These are phyloP conservation scores for Luvunga scandens DNA, from an alignment of 345 rosid genomes.

Conservation along the genomic window DNA sequence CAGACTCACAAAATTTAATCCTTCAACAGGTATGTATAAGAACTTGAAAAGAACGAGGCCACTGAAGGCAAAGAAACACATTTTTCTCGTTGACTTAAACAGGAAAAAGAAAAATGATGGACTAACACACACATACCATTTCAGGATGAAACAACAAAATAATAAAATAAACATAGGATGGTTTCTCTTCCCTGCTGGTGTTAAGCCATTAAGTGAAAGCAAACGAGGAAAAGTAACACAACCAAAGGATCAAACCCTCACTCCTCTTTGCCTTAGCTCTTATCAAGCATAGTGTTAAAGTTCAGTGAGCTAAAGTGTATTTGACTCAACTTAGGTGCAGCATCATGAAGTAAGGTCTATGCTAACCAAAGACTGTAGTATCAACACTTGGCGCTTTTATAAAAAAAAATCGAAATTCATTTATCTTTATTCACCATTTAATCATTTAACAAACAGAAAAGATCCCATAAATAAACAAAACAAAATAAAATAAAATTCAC, in stretches of 20 bases:
- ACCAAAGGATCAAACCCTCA: no score
- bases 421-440: background rate
- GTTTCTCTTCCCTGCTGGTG: background rate
- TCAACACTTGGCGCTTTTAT: background rate
- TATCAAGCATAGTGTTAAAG: background rate
- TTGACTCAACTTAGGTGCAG: background rate
- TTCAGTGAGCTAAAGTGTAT: no score
- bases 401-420: background rate
- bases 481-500: slow-evolving; percentile 24
- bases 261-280: background rate
- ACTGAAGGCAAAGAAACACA: background rate
- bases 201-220: background rate
- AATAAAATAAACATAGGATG: background rate
- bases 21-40: background rate
- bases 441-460: background rate
- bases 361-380: background rate
- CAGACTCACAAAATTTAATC: background rate
- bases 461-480: background rate
- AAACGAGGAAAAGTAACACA: background rate
- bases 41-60: background rate
- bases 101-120: no score
- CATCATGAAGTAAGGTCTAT: background rate
- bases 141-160: background rate
- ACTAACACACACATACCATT: background rate
- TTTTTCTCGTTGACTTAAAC: no score